A percentile compares a stretch with the other conserved stretches of the same genome.
These are phyloP conservation scores for Paraconiothyrium sp. DNA, from an alignment of 2,329 filamentous ascomycete species.

Conservation along the genomic window DNA sequence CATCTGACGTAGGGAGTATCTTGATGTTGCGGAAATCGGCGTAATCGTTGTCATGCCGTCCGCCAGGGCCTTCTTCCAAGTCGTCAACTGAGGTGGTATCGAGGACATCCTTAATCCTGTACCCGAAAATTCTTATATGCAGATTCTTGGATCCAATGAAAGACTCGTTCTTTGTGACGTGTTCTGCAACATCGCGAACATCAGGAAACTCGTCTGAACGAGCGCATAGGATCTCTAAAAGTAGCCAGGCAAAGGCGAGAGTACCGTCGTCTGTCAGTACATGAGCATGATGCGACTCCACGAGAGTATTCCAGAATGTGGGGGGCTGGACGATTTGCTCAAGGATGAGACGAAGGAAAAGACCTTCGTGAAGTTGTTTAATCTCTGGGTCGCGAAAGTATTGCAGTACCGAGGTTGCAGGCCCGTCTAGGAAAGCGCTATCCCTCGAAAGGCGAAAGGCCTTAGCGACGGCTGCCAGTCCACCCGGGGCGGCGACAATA, in stretches of 20 bases:
- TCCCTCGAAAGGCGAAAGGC: constrained; percentile 57
- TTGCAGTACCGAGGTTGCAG: constrained; percentile 41
- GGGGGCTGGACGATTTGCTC: constrained; percentile 61
- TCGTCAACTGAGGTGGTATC: constrained; percentile 61
- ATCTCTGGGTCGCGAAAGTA: constrained; percentile 56
- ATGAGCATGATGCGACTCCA: constrained; percentile 40
- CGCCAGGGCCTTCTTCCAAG: constrained; percentile 60
- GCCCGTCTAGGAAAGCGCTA: constrained; percentile 56
- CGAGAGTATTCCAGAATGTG: constrained; percentile 63
- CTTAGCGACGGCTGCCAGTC: constrained; percentile 48
- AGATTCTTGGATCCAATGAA: constrained; percentile 52
- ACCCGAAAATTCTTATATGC: constrained; percentile 65
- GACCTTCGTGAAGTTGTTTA: constrained; percentile 61
- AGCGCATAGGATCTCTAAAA: constrained; percentile 59
- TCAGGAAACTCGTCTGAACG: constrained; percentile 37
- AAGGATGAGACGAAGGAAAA: constrained; percentile 60
- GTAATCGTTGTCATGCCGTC: constrained; percentile 78
- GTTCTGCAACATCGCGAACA: constrained; percentile 36
- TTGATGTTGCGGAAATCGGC: constrained; percentile 67
- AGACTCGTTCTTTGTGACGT: constrained; percentile 28
- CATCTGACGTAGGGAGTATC: constrained; percentile 73
- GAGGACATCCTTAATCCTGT: constrained; percentile 57
- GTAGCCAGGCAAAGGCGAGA: constrained; percentile 50
- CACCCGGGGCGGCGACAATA: constrained; percentile 37
- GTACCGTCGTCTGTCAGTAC: constrained; percentile 35